Evolutionary conservation across 2,329 filamentous ascomycete genomes (phyloP).

Genomic region (Trichoderma arundinaceum): DNA sequence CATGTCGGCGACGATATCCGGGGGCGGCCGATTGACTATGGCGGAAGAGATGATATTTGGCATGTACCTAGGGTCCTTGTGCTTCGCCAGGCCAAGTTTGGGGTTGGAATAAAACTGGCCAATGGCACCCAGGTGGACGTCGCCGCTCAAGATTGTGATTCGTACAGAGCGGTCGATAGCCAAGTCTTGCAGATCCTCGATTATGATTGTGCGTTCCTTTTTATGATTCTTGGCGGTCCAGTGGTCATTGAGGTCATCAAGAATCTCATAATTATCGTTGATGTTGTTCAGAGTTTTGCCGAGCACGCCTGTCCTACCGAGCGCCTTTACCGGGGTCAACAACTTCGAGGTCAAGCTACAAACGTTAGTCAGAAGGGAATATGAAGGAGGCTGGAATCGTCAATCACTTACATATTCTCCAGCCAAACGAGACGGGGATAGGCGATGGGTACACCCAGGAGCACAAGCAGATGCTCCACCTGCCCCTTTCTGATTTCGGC

Average conservation of each 20-base stretch:
- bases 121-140: constrained; percentile 89
- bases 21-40: constrained; percentile 90
- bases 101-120: constrained; percentile 96
- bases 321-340: constrained; percentile 87
- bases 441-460: constrained; percentile 82
- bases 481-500: constrained; percentile 81
- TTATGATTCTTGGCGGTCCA: constrained; percentile 98
- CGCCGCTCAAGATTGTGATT: constrained; percentile 89
- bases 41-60: constrained; percentile 93
- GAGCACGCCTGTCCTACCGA: constrained; percentile 81
- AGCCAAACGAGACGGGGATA: constrained; percentile 77
- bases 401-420: constrained; percentile 66
- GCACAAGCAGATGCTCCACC: constrained; percentile 86
- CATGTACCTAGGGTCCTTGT: constrained; percentile 95
- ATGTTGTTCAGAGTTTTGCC: constrained; percentile 85
- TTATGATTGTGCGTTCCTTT: constrained; percentile 80
- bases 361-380: constrained; percentile 40
- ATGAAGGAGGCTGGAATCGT: not conserved
- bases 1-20: constrained; percentile 85
- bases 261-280: constrained; percentile 87
- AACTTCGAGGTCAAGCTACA: constrained; percentile 76
- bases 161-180: constrained; percentile 91
- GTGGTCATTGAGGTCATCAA: constrained; percentile 93
- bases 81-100: constrained; percentile 78
- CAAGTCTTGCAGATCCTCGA: constrained; percentile 91